Evolutionary conservation across 1,284 basidiomycete species (phyloP).

Genomic region (Microbotryum scabiosae): DNA sequence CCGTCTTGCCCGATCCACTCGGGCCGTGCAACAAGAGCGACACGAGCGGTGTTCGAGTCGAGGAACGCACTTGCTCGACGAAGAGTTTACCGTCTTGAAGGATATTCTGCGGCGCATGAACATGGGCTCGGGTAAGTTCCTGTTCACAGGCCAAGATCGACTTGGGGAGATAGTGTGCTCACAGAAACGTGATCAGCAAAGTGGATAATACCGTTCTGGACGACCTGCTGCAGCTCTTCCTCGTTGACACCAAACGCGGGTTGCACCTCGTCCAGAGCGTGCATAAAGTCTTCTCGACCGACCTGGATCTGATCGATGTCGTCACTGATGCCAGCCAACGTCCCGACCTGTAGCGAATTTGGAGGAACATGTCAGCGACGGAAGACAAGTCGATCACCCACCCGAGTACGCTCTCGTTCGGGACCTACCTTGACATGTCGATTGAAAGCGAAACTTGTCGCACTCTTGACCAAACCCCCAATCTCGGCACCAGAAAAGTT

Average conservation of each 20-base stretch:
- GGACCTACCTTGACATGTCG: slow-evolving; percentile 77
- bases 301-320: slow-evolving; percentile 91
- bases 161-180: slow-evolving; percentile 36
- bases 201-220: slow-evolving; percentile 96
- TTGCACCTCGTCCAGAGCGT: slow-evolving; percentile 88
- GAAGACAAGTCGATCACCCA: neutral
- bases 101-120: slow-evolving; percentile 53
- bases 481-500: slow-evolving; percentile 99
- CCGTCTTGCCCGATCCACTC: slow-evolving; percentile 88
- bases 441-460: slow-evolving; percentile 96
- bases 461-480: slow-evolving; percentile 90
- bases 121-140: slow-evolving; percentile 52
- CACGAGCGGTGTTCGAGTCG: slow-evolving; percentile 83
- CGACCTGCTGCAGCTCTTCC: slow-evolving; percentile 87
- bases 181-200: slow-evolving; percentile 68
- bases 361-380: neutral
- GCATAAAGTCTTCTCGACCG: slow-evolving; percentile 77
- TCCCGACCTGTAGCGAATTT: slow-evolving; percentile 56
- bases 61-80: slow-evolving; percentile 89
- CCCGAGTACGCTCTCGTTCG: neutral
- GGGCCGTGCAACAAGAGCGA: slow-evolving; percentile 81
- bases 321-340: slow-evolving; percentile 90
- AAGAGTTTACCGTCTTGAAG: slow-evolving; percentile 84
- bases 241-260: slow-evolving; percentile 97
- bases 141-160: slow-evolving; percentile 63